Evolutionary conservation across 75 land plant species (phyloP).

Genomic region (Cupressus sempervirens): DNA sequence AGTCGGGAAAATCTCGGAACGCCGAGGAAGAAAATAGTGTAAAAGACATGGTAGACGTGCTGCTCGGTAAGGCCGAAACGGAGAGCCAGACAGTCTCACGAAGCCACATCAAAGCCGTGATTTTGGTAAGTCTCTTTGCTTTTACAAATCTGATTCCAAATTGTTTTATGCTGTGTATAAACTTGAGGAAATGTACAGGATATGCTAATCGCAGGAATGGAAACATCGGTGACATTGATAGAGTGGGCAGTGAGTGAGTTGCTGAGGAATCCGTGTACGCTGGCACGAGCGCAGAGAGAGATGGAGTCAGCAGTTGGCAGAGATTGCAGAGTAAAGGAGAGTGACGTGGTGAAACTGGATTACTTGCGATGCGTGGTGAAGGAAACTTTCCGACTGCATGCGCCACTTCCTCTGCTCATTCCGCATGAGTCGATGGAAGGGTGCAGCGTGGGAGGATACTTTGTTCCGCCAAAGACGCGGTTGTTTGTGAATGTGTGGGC

Average conservation of each 20-base stretch:
- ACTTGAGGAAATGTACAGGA: no score
- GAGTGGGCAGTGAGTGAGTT: constrained; percentile 22
- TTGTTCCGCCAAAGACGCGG: constrained; percentile 4
- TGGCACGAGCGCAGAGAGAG: constrained; percentile 13
- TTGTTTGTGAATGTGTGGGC: constrained; percentile 15
- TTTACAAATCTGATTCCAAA: no score
- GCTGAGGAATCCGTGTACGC: not conserved
- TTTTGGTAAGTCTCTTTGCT: no score
- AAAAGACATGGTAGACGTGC: no score
- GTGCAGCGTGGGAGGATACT: constrained; percentile 11
- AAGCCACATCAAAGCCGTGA: no score
- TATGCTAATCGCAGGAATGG: not conserved
- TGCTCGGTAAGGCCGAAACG: no score
- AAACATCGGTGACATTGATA: not conserved
- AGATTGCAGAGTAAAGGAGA: constrained; percentile 2
- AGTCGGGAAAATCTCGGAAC: no score
- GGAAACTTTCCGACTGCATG: constrained; percentile 17
- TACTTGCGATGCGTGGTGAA: constrained; percentile 13
- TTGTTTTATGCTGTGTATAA: no score
- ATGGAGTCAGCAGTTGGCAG: constrained; percentile 14
- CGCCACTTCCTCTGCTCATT: constrained; percentile 9
- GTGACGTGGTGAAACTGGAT: not conserved
- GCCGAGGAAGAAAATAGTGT: no score
- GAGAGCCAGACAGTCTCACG: no score
- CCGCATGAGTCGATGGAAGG: constrained; percentile 5